Evolutionary conservation across 345 rosid genomes (phyloP).

Genomic region (Crucihimalaya himalaica): DNA sequence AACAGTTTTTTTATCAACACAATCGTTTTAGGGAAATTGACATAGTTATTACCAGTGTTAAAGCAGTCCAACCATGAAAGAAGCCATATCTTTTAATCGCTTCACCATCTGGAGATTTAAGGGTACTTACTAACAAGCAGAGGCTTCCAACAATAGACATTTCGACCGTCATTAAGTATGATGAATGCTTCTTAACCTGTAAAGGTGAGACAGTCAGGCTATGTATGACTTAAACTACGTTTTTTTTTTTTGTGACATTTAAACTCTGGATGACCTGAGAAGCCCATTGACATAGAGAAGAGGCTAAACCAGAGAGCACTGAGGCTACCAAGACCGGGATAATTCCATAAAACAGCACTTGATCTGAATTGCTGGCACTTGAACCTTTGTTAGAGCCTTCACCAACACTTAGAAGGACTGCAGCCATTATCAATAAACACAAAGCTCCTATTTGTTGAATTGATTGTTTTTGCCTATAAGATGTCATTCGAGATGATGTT

Average conservation of each 20-base stretch:
- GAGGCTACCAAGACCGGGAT: conserved; percentile 93
- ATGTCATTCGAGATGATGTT: conserved; percentile 14
- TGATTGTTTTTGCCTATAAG: conserved; percentile 88
- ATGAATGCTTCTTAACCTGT: conserved; percentile 92
- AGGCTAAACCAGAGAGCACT: conserved; percentile 95
- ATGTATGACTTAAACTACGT: neutral
- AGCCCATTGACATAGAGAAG: conserved; percentile 95
- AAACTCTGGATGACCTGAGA: conserved; percentile 62
- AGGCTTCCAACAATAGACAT: conserved; percentile 96
- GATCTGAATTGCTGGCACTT: conserved; percentile 53
- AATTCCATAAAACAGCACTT: conserved; percentile 80
- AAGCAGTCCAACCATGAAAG: conserved; percentile 94
- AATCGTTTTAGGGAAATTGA: neutral
- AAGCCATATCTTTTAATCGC: conserved; percentile 77
- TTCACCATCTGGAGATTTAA: conserved; percentile 96
- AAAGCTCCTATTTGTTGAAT: conserved; percentile 88
- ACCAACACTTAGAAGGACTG: conserved; percentile 89
- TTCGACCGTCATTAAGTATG: conserved; percentile 95
- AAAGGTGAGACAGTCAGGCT: conserved; percentile 17
- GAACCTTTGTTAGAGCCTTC: conserved; percentile 88
- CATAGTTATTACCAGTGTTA: conserved; percentile 50
- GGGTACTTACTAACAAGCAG: conserved; percentile 76
- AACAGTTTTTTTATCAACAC: neutral
- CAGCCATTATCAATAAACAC: conserved; percentile 80
- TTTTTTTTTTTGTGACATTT: neutral